These are phyloP conservation scores for Wickerhamiella azyma DNA, from an alignment of 805 yeast genomes.

Conservation along the genomic window DNA sequence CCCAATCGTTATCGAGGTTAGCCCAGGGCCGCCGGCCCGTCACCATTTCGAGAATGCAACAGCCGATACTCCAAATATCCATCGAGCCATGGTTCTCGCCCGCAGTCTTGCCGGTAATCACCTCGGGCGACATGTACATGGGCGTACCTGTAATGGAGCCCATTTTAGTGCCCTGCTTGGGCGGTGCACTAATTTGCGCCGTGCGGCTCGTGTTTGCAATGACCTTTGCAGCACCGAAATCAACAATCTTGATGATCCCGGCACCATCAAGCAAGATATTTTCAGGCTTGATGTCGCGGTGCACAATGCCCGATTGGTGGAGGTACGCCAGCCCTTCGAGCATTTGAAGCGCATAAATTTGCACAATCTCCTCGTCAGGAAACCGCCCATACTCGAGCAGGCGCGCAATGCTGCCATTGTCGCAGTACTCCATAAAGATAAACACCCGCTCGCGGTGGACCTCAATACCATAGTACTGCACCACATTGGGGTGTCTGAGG, in stretches of 20 bases:
- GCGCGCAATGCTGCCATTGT: slow-evolving; percentile 82
- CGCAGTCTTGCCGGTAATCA: slow-evolving; percentile 59
- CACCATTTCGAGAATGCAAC: slow-evolving; percentile 92
- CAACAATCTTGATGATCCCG: slow-evolving; percentile 90
- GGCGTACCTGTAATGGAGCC: slow-evolving; percentile 75
- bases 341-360: slow-evolving; percentile 81
- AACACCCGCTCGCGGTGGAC: slow-evolving; percentile 92
- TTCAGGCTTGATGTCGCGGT: slow-evolving; percentile 92
- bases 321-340: slow-evolving; percentile 89
- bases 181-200: slow-evolving; percentile 23
- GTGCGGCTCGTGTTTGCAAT: slow-evolving; percentile 29
- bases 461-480: slow-evolving; percentile 92
- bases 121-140: slow-evolving; percentile 98
- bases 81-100: slow-evolving; percentile 39
- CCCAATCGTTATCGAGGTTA: slow-evolving; percentile 92
- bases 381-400: slow-evolving; percentile 82
- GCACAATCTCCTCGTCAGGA: slow-evolving; percentile 87
- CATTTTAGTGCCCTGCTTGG: slow-evolving; percentile 9
- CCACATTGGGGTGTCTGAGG: slow-evolving; percentile 91
- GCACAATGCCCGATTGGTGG: slow-evolving; percentile 91
- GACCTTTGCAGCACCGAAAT: slow-evolving; percentile 95
- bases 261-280: slow-evolving; percentile 78
- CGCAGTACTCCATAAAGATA: slow-evolving; percentile 95
- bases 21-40: slow-evolving; percentile 97
- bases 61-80: slow-evolving; percentile 95